phyloP scores from a whole-genome alignment of 2,329 filamentous ascomycete genomes.

The Pseudocercospora musae region DNA sequence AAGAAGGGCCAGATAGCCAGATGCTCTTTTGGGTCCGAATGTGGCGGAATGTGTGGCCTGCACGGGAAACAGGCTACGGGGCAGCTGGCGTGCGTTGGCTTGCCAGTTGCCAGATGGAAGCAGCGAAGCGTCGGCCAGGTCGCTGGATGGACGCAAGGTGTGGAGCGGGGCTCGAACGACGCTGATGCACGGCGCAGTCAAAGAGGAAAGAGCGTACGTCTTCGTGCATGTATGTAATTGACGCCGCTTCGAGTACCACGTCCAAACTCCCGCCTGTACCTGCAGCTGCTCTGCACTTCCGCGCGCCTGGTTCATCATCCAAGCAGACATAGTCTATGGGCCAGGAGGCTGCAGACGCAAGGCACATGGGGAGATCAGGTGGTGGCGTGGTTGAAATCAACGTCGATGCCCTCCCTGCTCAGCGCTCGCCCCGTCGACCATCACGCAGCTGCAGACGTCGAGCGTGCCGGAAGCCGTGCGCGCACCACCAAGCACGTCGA shows the following conservation, averaged over 20 bases:
- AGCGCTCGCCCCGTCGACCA: too few species aligned
- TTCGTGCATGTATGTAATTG: conserved; percentile 5
- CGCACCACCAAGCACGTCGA: too few species aligned
- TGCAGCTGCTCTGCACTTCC: conserved; percentile 13
- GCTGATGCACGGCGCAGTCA: conserved; percentile 8
- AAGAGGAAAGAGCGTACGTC: conserved; percentile 14
- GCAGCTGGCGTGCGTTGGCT: too few species aligned
- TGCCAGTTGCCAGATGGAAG: too few species aligned
- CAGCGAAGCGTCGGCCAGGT: conserved; percentile 9
- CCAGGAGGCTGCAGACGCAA: not conserved
- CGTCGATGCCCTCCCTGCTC: not conserved
- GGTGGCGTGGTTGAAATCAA: conserved; percentile 18
- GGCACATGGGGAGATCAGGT: not conserved
- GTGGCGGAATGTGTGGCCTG: conserved; percentile 14
- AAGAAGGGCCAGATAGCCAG: conserved; percentile 5
- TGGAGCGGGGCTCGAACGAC: too few species aligned
- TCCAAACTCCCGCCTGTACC: conserved; percentile 12
- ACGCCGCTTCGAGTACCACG: too few species aligned
- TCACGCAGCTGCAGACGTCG: too few species aligned
- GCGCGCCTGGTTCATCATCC: conserved; percentile 11
- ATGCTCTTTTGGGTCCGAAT: conserved; percentile 10
- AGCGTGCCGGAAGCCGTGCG: too few species aligned
- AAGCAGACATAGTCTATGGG: not conserved
- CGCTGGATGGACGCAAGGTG: conserved; percentile 15
- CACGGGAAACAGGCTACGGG: conserved; percentile 10